Evolutionary conservation across 2,329 filamentous ascomycete genomes (phyloP).

Genomic region (Plectosphaerella cucumerina): DNA sequence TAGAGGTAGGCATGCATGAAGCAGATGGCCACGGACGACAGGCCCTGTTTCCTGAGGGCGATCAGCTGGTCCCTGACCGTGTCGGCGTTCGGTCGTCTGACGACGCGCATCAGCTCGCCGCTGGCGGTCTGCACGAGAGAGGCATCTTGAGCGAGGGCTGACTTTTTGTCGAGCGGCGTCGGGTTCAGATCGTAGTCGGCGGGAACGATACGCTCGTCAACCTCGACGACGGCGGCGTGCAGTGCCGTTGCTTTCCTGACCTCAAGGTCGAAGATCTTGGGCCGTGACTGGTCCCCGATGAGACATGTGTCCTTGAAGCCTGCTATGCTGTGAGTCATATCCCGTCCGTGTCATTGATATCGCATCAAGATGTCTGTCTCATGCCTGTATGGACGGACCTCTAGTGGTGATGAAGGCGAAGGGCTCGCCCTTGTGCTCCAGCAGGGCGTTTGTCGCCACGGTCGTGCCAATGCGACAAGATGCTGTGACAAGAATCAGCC

Average conservation of each 20-base stretch:
- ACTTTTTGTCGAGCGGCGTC: conserved; percentile 43
- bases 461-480: conserved; percentile 77
- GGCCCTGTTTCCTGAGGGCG: conserved; percentile 54
- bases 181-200: conserved; percentile 29
- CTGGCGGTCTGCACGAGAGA: conserved; percentile 55
- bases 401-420: too few relatives aligned
- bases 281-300: conserved; percentile 71
- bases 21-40: conserved; percentile 62
- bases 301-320: conserved; percentile 66
- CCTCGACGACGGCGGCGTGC: conserved; percentile 65
- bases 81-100: conserved; percentile 47
- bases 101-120: conserved; percentile 61
- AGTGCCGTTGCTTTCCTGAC: conserved; percentile 65
- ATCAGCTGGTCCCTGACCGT: conserved; percentile 53
- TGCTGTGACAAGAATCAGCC: conserved; percentile 28
- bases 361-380: too few relatives aligned
- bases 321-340: too few relatives aligned
- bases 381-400: too few relatives aligned
- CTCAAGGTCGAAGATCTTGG: conserved; percentile 69
- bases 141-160: conserved; percentile 20
- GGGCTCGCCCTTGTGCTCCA: conserved; percentile 72
- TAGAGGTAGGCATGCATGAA: conserved; percentile 71
- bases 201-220: conserved; percentile 70
- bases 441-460: conserved; percentile 71
- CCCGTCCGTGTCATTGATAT: too few relatives aligned